Base-by-base conservation (phyloP, 352 stramenopile species). In the Albugo laibachii region DNA sequence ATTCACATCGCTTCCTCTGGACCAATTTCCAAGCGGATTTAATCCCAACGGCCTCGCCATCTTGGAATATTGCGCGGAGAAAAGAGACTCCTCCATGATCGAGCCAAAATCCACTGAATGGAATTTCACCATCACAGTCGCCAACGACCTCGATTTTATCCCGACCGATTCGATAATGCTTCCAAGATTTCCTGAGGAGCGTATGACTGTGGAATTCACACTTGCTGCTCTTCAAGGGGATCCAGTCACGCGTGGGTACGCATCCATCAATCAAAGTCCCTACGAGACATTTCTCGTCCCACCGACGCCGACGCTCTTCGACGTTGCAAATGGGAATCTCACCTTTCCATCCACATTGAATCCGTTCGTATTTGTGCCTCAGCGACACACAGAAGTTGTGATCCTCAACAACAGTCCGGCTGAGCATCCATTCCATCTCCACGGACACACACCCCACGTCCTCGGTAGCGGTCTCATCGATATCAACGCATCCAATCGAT, bases 401-500 rank as follows among this genome's bases (percentile, higher is more conserved):
- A 43, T 72, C 5, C 50, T 66, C 13, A 73, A 73, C 38, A 46
- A 63, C 42, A 65, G 58, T 11, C 53, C 53, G 0, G 61, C 61
- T 16, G 53, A 69, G n/a, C 61, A 73, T 36, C 63, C 63, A 43
- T 69, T 73, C 49, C 63, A 73, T 50, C 38, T 63, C 35, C 63
- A 73, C 46, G 56, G 42, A 0, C 61, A 73, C 48, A 62, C 61
- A 8, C 59, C 57, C 12, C 65, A 53, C 47, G 57, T 73, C 19
- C 44, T 66, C 10, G 61, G 48, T n/a, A 62, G 53, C n/a, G 63
- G 63, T 14, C 37, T 34, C 47, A 40, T 52, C 24, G 24, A 31
- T 31, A 8, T 31, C 3, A 31, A 31, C 8, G 24, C 24, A 10
- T 31, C 24, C 12, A 57, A 4, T 45, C 45, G 11, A 59, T 65